Evolutionary conservation across 352 stramenopile species (phyloP).

Genomic region (Pythium scleroteichum): DNA sequence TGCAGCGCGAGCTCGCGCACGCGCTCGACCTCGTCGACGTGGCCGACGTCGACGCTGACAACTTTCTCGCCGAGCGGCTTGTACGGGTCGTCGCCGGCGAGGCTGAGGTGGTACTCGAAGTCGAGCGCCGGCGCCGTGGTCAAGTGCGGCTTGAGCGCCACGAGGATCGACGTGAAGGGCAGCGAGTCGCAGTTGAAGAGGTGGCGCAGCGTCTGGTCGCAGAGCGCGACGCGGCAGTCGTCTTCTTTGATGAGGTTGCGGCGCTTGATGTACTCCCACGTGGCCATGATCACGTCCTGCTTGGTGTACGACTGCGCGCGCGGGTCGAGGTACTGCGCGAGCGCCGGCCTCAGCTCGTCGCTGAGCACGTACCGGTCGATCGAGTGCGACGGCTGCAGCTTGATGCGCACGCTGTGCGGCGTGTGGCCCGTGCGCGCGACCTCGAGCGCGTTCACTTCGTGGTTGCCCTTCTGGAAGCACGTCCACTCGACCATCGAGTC

Average conservation of each 20-base stretch:
- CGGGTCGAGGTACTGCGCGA: slow-evolving; percentile 41
- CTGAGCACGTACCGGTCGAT: slow-evolving; percentile 67
- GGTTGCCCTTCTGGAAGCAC: slow-evolving; percentile 70
- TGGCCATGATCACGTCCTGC: slow-evolving; percentile 70
- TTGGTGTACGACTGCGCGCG: slow-evolving; percentile 59
- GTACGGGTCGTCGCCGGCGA: slow-evolving; percentile 25
- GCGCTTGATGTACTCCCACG: slow-evolving; percentile 80
- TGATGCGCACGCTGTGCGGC: slow-evolving; percentile 64
- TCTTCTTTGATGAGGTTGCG: slow-evolving; percentile 80
- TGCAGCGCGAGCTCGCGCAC: slow-evolving; percentile 36
- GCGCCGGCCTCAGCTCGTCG: slow-evolving; percentile 36
- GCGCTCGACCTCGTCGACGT: slow-evolving; percentile 51
- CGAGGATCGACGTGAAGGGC: slow-evolving; percentile 68
- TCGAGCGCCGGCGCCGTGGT: slow-evolving; percentile 52
- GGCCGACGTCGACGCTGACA: slow-evolving; percentile 60
- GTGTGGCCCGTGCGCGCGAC: slow-evolving; percentile 50
- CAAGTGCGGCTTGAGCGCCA: slow-evolving; percentile 66
- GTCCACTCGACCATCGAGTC: slow-evolving; percentile 81
- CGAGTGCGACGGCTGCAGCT: slow-evolving; percentile 56
- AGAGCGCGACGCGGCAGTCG: slow-evolving; percentile 71
- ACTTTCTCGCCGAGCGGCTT: slow-evolving; percentile 52
- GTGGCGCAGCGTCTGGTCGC: slow-evolving; percentile 49
- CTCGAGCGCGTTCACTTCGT: slow-evolving; percentile 62
- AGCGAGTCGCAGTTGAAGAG: slow-evolving; percentile 71
- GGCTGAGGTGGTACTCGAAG: slow-evolving; percentile 63